These are phyloP conservation scores for Cordyceps javanica DNA, from an alignment of 2,329 filamentous ascomycete genomes.

Conservation along the genomic window DNA sequence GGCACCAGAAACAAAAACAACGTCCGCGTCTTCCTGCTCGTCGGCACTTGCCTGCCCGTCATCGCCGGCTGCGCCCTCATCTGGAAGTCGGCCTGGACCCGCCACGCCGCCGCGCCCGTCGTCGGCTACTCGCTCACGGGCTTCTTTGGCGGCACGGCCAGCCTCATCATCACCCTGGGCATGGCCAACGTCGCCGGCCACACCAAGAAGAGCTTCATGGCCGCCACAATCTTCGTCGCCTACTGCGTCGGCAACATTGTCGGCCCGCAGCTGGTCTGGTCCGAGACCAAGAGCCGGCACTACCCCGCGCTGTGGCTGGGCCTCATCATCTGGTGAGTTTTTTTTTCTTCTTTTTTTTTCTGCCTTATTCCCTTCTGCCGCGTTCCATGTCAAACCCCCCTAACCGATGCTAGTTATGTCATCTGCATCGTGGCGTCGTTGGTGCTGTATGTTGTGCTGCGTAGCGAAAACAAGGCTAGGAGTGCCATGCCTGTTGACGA, in stretches of 20 bases:
- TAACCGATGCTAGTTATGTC: constrained; percentile 46
- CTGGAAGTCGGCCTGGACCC: constrained; percentile 61
- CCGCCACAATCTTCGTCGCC: constrained; percentile 66
- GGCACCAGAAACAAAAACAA: no score
- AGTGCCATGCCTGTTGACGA: constrained; percentile 44
- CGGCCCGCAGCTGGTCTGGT: constrained; percentile 64
- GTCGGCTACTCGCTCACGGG: constrained; percentile 67
- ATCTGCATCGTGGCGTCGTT: constrained; percentile 57
- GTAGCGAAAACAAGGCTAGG: constrained; percentile 50
- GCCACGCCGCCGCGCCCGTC: constrained; percentile 60
- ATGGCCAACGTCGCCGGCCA: constrained; percentile 67
- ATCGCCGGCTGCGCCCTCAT: constrained; percentile 70
- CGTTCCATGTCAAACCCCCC: no score
- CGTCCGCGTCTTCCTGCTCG: constrained; percentile 58
- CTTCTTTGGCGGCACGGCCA: constrained; percentile 66
- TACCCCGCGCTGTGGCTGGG: constrained; percentile 68
- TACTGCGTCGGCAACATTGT: constrained; percentile 74
- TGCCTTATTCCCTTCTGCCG: no score
- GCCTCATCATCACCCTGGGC: constrained; percentile 44
- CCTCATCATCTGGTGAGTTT: constrained; percentile 51
- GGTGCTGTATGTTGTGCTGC: constrained; percentile 52
- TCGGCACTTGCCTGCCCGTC: constrained; percentile 63
- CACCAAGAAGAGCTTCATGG: constrained; percentile 74
- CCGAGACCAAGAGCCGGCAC: constrained; percentile 57
- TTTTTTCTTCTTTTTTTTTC: no score